Conservation (phyloP, 495 filamentous ascomycete genomes). For the Hypoxylon perforatum region DNA sequence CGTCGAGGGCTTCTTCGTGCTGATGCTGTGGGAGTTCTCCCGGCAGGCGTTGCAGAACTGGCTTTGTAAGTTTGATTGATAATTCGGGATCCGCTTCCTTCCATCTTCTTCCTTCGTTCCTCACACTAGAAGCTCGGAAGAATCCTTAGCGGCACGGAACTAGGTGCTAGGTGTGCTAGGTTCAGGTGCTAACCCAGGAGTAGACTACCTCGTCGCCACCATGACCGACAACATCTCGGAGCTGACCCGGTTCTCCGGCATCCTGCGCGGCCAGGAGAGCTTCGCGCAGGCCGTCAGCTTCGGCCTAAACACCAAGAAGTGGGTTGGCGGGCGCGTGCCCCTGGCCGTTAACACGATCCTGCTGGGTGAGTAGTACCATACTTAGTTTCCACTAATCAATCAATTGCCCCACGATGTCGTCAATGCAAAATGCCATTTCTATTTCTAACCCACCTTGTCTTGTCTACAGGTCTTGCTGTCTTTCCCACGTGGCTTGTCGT, state of each 20-base stretch:
- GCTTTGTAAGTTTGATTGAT: conserved; percentile 41
- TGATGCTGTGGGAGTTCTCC: conserved; percentile 60
- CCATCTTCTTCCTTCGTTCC: too few relatives aligned
- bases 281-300: conserved; percentile 23
- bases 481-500: conserved; percentile 42
- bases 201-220: conserved; percentile 22
- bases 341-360: conserved; percentile 62
- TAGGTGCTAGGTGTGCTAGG: too few relatives aligned
- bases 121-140: too few relatives aligned
- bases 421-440: not conserved
- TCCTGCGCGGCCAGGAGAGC: conserved; percentile 46
- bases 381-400: too few relatives aligned
- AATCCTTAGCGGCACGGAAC: too few relatives aligned
- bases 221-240: conserved; percentile 46
- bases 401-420: not conserved
- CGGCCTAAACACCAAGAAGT: conserved; percentile 49
- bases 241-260: conserved; percentile 44
- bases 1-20: conserved; percentile 57
- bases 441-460: too few relatives aligned
- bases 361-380: conserved; percentile 56
- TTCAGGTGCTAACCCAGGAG: not conserved
- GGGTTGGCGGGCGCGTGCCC: conserved; percentile 60
- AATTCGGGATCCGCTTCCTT: too few relatives aligned
- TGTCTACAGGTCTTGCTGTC: conserved; percentile 31
- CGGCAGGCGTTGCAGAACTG: conserved; percentile 61